Evolutionary conservation across 2,329 filamentous ascomycete genomes (phyloP).

Genomic region (Trichoderma semiorbis): DNA sequence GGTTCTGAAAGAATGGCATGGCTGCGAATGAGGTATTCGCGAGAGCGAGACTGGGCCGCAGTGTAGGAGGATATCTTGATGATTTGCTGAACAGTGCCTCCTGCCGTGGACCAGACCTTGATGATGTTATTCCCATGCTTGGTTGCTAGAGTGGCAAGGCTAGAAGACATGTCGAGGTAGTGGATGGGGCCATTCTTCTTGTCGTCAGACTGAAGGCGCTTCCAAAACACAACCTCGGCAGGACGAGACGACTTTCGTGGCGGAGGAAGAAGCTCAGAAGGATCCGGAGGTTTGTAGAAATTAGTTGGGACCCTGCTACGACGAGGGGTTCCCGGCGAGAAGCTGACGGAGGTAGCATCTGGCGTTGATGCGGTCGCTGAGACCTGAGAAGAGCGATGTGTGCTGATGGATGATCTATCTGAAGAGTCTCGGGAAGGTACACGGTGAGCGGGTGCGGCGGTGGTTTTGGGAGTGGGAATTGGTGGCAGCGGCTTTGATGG

Average conservation of each 20-base stretch:
- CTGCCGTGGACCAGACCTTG: conserved; percentile 83
- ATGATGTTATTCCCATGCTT: conserved; percentile 64
- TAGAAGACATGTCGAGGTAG: conserved; percentile 36
- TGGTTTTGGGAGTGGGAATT: conserved; percentile 17
- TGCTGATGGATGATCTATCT: conserved; percentile 19
- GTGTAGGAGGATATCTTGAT: conserved; percentile 41
- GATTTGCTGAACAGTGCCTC: conserved; percentile 65
- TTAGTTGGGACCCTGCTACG: conserved; percentile 7
- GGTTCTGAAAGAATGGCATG: conserved; percentile 41
- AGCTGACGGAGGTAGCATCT: conserved; percentile 15
- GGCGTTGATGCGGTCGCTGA: conserved; percentile 15
- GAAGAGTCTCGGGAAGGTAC: conserved; percentile 19
- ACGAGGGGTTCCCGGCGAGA: conserved; percentile 13
- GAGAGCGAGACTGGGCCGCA: conserved; percentile 36
- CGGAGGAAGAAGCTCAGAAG: background rate
- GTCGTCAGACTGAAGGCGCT: conserved; percentile 25
- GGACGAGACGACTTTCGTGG: conserved; percentile 1
- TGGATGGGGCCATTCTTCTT: conserved; percentile 34
- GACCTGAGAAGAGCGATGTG: conserved; percentile 19
- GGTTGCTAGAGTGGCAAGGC: conserved; percentile 34
- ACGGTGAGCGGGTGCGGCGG: background rate
- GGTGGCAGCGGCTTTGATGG: conserved; percentile 23
- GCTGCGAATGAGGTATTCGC: conserved; percentile 43
- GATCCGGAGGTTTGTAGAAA: conserved; percentile 10
- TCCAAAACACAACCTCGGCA: conserved; percentile 23